Percentiles rank a stretch among this genome's conserved stretches.
These are phyloP conservation scores for Nakaseomyces sp. DNA, from an alignment of 1,139 yeast species.

Conservation along the genomic window DNA sequence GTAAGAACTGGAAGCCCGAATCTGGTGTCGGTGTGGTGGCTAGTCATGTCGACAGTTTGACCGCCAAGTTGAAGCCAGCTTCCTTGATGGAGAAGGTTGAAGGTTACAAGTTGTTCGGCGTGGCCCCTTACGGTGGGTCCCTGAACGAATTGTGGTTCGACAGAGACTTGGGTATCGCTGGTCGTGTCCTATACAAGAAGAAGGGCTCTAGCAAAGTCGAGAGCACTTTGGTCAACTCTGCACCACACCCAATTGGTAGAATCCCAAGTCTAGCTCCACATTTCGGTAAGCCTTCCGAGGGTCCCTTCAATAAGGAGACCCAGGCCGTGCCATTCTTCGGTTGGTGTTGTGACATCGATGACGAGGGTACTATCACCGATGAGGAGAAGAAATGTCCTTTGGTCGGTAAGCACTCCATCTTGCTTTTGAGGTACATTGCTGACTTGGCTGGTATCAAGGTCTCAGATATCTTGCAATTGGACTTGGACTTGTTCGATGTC, in stretches of 20 bases:
- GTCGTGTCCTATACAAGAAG: conserved; percentile 43
- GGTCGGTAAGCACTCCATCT: conserved; percentile 50
- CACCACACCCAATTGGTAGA: conserved; percentile 56
- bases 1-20: conserved; percentile 47
- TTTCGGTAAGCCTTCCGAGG: conserved; percentile 44
- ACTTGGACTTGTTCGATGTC: conserved; percentile 55
- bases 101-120: conserved; percentile 56
- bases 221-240: conserved; percentile 44
- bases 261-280: conserved; percentile 62
- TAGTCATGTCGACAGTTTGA: conserved; percentile 51
- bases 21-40: conserved; percentile 55
- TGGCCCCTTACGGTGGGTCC: conserved; percentile 60
- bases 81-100: conserved; percentile 41
- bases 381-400: conserved; percentile 57
- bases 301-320: conserved; percentile 52
- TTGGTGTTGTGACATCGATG: conserved; percentile 29
- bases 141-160: conserved; percentile 51
- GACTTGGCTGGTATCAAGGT: conserved; percentile 40
- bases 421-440: conserved; percentile 49
- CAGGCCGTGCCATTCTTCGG: conserved; percentile 57
- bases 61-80: conserved; percentile 50
- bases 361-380: conserved; percentile 27
- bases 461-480: conserved; percentile 48
- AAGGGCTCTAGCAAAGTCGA: conserved; percentile 31
- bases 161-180: conserved; percentile 62